A percentile compares a stretch with the other conserved stretches of the same genome.
These are phyloP conservation scores for Besnoitia besnoiti DNA, from an alignment of 169 alveolate species.

Conservation along the genomic window DNA sequence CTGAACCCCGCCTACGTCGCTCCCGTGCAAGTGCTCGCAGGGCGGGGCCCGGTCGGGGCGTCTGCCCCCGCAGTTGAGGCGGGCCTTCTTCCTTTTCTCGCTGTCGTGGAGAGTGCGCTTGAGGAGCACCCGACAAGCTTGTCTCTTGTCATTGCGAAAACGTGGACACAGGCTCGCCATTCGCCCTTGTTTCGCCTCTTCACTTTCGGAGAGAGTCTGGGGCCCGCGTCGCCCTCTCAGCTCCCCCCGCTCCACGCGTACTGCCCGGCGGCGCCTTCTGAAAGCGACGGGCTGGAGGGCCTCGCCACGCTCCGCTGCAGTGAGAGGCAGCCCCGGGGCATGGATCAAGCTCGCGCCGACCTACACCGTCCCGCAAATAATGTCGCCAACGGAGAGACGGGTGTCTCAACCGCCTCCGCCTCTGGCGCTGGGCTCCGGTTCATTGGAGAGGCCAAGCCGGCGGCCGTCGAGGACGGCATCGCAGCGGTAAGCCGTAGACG, in stretches of 20 bases:
- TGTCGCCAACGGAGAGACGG: too few relatives aligned
- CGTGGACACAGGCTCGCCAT: neutral
- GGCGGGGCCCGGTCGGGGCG: neutral
- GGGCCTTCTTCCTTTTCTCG: neutral
- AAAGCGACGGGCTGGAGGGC: too few relatives aligned
- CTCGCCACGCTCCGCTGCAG: too few relatives aligned
- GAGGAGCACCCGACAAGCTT: conserved; percentile 28
- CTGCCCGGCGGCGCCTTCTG: neutral
- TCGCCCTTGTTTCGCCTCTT: conserved; percentile 28
- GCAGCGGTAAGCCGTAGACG: too few relatives aligned
- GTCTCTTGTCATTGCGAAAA: neutral
- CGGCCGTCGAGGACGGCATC: too few relatives aligned
- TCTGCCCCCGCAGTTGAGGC: neutral
- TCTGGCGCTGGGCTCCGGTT: too few relatives aligned
- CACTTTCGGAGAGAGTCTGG: neutral
- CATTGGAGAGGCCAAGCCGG: too few relatives aligned
- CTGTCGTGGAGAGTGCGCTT: neutral
- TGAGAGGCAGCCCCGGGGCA: too few relatives aligned
- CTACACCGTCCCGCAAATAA: too few relatives aligned
- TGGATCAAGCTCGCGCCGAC: too few relatives aligned
- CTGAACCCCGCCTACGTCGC: neutral
- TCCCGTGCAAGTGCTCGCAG: neutral
- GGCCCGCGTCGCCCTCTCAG: neutral
- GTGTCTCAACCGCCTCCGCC: too few relatives aligned
- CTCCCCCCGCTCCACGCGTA: neutral